These are phyloP conservation scores for Colletotrichum neosansevieriae DNA, from an alignment of 2,329 filamentous ascomycete species.

Conservation along the genomic window DNA sequence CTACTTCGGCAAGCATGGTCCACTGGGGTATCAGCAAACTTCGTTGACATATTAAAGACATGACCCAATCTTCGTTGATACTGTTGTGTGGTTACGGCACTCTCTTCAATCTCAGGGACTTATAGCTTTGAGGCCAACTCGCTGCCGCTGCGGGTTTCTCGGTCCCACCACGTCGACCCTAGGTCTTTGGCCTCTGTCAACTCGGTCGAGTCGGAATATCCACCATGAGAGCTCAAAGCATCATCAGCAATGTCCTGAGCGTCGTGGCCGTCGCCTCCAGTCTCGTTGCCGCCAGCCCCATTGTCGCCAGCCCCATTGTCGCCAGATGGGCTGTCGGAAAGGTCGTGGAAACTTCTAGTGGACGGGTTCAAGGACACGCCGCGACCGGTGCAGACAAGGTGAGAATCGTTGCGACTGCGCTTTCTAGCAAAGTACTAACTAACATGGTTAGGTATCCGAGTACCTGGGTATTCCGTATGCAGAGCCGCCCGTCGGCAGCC, in stretches of 20 bases:
- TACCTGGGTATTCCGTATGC: conserved; percentile 67
- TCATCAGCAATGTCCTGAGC: conserved; percentile 24
- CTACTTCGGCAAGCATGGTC: conserved; percentile 17
- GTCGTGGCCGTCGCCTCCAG: conserved; percentile 15
- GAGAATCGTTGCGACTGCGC: not conserved
- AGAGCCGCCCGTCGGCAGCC: conserved; percentile 61
- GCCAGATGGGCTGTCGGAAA: conserved; percentile 30
- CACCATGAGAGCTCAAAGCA: conserved; percentile 31
- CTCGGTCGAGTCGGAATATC: conserved; percentile 20
- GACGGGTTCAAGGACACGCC: conserved; percentile 29
- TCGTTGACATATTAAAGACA: conserved; percentile 38
- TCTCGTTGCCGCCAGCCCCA: conserved; percentile 1
- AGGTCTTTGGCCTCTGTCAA: conserved; percentile 23
- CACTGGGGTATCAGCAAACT: conserved; percentile 24
- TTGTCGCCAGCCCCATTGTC: conserved; percentile 2
- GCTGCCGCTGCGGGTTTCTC: not conserved
- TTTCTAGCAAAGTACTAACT: not conserved
- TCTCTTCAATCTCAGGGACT: conserved; percentile 14
- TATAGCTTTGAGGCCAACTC: not conserved
- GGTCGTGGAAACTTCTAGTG: conserved; percentile 29
- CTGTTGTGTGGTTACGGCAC: not conserved
- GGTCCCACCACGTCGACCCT: conserved; percentile 18
- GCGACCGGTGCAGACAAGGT: conserved; percentile 31
- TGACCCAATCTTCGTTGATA: not conserved
- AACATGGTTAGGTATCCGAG: conserved; percentile 32